A percentile compares a stretch with the other conserved stretches of the same genome.
Evolutionary conservation across 495 filamentous ascomycete genomes (phyloP).

Genomic region (Pseudomonodictys pantanalensis): DNA sequence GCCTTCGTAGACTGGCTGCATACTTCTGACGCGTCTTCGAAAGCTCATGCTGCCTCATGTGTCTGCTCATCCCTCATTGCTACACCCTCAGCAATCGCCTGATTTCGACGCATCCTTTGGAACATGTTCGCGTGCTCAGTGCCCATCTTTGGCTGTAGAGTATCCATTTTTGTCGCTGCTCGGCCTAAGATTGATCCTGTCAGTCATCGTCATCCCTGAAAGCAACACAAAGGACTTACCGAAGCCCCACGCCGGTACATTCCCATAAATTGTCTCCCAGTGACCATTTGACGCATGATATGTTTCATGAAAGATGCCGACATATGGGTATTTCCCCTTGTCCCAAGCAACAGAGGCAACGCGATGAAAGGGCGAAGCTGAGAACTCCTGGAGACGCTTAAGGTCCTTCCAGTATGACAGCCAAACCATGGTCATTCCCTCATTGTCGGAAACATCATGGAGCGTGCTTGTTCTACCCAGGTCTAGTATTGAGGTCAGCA

Average conservation of each 20-base stretch:
- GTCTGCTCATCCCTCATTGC: too few species aligned
- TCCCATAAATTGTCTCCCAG: slow-evolving; percentile 32
- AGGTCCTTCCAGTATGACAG: slow-evolving; percentile 32
- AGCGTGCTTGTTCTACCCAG: slow-evolving; percentile 24
- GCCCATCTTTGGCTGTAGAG: too few species aligned
- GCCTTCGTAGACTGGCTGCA: too few species aligned
- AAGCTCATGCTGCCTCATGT: too few species aligned
- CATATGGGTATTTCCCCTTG: slow-evolving; percentile 25
- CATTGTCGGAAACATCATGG: slow-evolving; percentile 23
- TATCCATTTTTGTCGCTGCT: background rate
- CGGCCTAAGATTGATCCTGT: background rate
- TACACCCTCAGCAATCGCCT: background rate
- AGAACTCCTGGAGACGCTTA: slow-evolving; percentile 30
- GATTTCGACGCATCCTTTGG: background rate
- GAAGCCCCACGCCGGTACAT: slow-evolving; percentile 24
- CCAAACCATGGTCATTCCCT: slow-evolving; percentile 24
- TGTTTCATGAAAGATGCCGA: slow-evolving; percentile 34
- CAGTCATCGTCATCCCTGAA: background rate
- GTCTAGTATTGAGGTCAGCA: slow-evolving; percentile 10
- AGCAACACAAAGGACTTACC: slow-evolving; percentile 11
- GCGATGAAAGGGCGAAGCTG: slow-evolving; percentile 12
- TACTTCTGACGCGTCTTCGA: too few species aligned
- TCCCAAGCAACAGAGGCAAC: slow-evolving; percentile 6
- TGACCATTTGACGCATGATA: slow-evolving; percentile 27
- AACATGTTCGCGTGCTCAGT: too few species aligned